These are phyloP conservation scores for Mortierella sp. DNA, from an alignment of 371 early-diverging fungal genomes.

Conservation along the genomic window DNA sequence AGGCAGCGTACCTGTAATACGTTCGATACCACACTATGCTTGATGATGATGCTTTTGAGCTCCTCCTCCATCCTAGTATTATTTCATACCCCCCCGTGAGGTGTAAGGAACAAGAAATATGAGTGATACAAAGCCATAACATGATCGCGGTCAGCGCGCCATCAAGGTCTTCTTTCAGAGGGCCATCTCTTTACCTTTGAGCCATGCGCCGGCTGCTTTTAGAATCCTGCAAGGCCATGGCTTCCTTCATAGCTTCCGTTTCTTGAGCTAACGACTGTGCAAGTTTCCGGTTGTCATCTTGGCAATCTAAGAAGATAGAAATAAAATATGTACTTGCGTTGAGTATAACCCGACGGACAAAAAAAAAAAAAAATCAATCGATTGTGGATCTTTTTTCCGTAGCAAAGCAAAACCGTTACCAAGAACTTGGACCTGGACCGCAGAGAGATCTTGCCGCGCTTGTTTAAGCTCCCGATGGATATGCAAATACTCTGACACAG, in stretches of 20 bases:
- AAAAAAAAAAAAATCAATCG: no score
- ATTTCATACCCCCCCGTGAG: background rate
- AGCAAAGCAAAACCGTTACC: no score
- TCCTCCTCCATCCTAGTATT: conserved; percentile 33
- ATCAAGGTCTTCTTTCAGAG: no score
- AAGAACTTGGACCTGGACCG: conserved; percentile 21
- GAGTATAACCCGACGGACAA: background rate
- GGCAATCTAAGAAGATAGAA: conserved; percentile 19
- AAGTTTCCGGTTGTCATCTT: conserved; percentile 32
- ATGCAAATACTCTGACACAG: conserved; percentile 46
- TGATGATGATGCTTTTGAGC: conserved; percentile 32
- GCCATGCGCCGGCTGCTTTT: conserved; percentile 11
- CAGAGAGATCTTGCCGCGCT: conserved; percentile 29
- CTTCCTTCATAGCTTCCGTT: conserved; percentile 27
- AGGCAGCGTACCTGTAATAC: conserved; percentile 36
- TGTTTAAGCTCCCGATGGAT: conserved; percentile 38
- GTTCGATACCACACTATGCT: conserved; percentile 42
- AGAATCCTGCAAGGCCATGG: conserved; percentile 11
- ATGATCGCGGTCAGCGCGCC: no score
- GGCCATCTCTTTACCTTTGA: conserved; percentile 3
- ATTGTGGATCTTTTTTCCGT: no score
- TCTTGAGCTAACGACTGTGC: conserved; percentile 22
- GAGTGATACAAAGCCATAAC: background rate
- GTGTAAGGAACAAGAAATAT: background rate
- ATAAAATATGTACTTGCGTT: background rate